These are phyloP conservation scores for Sorghum bicolor DNA, from an alignment of 176 grass and related monocot genomes.

Conservation along the genomic window Sorghum_bicolor_NCBIv3 NC_012870.2:12617501-12618000, in stretches of 20 bases:
- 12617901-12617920: neutral
- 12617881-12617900: neutral
- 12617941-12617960: neutral
- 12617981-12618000: neutral
- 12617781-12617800: neutral
- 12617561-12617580: too few species aligned
- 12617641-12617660: neutral
- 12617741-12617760: neutral
- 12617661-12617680: neutral
- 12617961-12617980: too few species aligned
- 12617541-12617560: too few species aligned
- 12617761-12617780: neutral
- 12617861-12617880: neutral
- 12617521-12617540: neutral
- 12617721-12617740: neutral
- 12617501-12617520: neutral
- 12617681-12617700: neutral
- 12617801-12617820: neutral
- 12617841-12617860: neutral
- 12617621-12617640: neutral
- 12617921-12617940: neutral
- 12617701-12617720: neutral
- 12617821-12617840: neutral
- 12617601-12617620: neutral
- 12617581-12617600: neutral